These are phyloP conservation scores for Kodamaea leandrae DNA, from an alignment of 805 yeast genomes.

Conservation along the genomic window DNA sequence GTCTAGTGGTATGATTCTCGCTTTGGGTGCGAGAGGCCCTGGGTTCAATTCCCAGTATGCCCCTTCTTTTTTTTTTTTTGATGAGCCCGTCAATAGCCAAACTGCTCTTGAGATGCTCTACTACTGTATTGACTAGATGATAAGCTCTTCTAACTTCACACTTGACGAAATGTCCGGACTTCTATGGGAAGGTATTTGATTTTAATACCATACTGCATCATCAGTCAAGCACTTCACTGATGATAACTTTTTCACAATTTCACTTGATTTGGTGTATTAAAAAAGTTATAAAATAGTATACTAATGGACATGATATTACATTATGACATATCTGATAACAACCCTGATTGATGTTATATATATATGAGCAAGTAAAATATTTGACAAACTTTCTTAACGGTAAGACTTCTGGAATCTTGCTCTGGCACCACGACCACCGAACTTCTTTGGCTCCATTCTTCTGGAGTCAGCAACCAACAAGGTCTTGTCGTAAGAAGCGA, in stretches of 20 bases:
- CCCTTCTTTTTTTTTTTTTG: conserved; percentile 21
- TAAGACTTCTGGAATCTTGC: conserved; percentile 99
- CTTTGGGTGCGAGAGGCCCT: conserved; percentile 52
- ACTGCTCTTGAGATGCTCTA: too few species aligned
- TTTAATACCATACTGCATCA: too few species aligned
- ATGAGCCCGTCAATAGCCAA: too few species aligned
- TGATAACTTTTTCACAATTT: neutral
- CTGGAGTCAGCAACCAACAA: conserved; percentile 98
- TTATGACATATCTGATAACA: conserved; percentile 3
- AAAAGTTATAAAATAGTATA: conserved; percentile 4
- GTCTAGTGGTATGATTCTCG: conserved; percentile 28
- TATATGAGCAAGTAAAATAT: conserved; percentile 10
- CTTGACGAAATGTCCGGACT: too few species aligned
- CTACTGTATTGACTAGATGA: too few species aligned
- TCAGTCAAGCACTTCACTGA: too few species aligned
- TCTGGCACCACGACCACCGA: conserved; percentile 99
- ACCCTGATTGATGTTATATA: conserved; percentile 7
- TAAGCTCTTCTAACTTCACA: too few species aligned
- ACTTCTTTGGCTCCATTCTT: conserved; percentile 99
- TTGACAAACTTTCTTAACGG: conserved; percentile 62
- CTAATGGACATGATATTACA: conserved; percentile 4
- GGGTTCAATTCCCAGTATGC: conserved; percentile 59
- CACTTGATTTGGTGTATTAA: conserved; percentile 2
- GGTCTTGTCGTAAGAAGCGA: conserved; percentile 98
- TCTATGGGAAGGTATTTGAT: too few species aligned